Evolutionary conservation across 108 stramenopile genomes (phyloP), one percentile per base, ranked within the genome.

Genomic region (Cylindrotheca closterium): DNA sequence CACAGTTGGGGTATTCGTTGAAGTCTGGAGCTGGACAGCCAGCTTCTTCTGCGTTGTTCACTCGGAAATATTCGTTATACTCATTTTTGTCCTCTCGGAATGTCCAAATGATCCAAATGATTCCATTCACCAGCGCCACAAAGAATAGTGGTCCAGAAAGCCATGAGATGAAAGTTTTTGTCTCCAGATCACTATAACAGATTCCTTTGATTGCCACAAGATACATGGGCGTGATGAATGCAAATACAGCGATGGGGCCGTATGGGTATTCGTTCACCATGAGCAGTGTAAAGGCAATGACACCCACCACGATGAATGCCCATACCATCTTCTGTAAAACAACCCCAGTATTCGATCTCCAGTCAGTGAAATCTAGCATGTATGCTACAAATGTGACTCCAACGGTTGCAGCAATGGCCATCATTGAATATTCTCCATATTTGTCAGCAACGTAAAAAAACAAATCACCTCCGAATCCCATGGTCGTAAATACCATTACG

Each of bases 161-260:
- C 79, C 83, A 78, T 17, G 65, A 49, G 2, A 84, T 42, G 55
- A 65, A 84, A 30, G 52, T 50, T 56, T 77, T 67, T 3, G 76
- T 67, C 21, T 65, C 59, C 1, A 79, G 12, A 17, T 28, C 50
- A 55, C 80, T 74, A 15, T 42, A 42, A 15, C 37, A 42, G 7
- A 42, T 7, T 42, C 15, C 37, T 42, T 42, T 42, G 17, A 79
- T 68, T 17, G 64, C 27, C 5, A 84, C 54, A 21, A 84, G 58
- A 77, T 77, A 84, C n/a, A 71, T 34, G 12, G 79, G 79, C 29
- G 80, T 78, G 47, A 78, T 48, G 1, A 79, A 27, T 31, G 68
- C 61, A 60, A 71, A 81, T 45, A 84, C 56, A 50, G 71, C 54
- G 51, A 84, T 81, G 19, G 78, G 71, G 2, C 77, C 74, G 65